phyloP scores from a whole-genome alignment of 2,329 filamentous ascomycete species.

The Nigrograna mackinnonii region DNA sequence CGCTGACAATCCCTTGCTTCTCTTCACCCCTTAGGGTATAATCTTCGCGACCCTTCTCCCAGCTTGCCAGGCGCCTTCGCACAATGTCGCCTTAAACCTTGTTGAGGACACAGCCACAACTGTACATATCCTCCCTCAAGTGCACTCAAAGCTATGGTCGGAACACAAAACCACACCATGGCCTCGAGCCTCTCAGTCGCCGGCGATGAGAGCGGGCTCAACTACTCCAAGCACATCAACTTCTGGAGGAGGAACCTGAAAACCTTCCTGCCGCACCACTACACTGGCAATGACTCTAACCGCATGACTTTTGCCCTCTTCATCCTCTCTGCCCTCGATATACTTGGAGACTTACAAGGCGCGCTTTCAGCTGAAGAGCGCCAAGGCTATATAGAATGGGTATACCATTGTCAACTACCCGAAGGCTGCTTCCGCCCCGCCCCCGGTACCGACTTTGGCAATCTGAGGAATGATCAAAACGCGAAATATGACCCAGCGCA shows the following conservation, averaged over 20 bases:
- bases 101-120: too few relatives aligned
- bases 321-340: slow-evolving; percentile 80
- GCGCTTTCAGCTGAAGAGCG: slow-evolving; percentile 59
- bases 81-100: too few relatives aligned
- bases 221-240: slow-evolving; percentile 66
- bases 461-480: slow-evolving; percentile 54
- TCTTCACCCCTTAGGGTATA: too few relatives aligned
- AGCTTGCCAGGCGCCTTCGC: too few relatives aligned
- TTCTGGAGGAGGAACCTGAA: slow-evolving; percentile 93
- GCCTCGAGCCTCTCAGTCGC: slow-evolving; percentile 11
- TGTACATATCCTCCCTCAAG: too few relatives aligned
- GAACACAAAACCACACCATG: slow-evolving; percentile 16
- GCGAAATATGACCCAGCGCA: slow-evolving; percentile 74
- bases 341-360: slow-evolving; percentile 68
- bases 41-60: too few relatives aligned
- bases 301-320: slow-evolving; percentile 91
- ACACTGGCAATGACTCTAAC: slow-evolving; percentile 87
- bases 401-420: slow-evolving; percentile 84
- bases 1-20: too few relatives aligned
- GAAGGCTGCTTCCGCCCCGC: slow-evolving; percentile 88
- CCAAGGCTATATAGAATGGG: slow-evolving; percentile 69
- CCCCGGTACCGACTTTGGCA: slow-evolving; percentile 65
- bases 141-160: not conserved
- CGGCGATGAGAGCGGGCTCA: slow-evolving; percentile 27
- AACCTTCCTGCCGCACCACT: slow-evolving; percentile 77